Conservation (phyloP, 148 eudicot species). For the Diospyros lotus region DNA sequence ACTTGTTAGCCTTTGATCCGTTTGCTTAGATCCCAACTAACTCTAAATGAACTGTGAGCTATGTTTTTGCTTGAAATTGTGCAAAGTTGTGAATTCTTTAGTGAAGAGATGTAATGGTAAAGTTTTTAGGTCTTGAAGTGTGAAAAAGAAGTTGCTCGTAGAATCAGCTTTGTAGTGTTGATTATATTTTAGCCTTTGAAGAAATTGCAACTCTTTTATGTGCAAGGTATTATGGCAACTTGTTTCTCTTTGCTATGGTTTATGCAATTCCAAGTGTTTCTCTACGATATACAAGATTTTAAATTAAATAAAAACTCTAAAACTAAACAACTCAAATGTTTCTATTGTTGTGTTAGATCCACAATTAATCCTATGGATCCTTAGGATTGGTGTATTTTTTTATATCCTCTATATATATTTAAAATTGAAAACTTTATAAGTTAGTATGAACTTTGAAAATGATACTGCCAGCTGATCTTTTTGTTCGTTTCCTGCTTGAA, state of each 20-base stretch:
- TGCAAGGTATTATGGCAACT: background rate
- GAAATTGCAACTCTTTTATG: background rate
- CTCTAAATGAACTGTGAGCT: background rate
- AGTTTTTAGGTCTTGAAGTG: background rate
- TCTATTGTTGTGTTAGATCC: too few relatives aligned
- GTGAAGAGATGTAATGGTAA: constrained; percentile 4
- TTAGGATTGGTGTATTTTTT: too few relatives aligned
- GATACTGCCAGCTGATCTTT: background rate
- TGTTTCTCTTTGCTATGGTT: background rate
- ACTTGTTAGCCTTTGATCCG: background rate
- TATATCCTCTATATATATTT: too few relatives aligned
- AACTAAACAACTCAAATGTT: too few relatives aligned
- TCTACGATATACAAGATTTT: background rate
- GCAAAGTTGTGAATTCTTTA: background rate
- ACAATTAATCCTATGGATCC: too few relatives aligned
- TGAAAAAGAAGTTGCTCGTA: constrained; percentile 5
- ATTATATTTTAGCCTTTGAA: background rate
- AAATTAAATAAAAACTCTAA: too few relatives aligned
- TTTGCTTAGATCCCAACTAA: background rate
- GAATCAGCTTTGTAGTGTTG: background rate
- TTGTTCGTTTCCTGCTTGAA: background rate
- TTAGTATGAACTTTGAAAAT: background rate
- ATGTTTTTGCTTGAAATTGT: constrained; percentile 5
- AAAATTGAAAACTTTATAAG: background rate
- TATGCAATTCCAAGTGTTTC: background rate